phyloP scores from a whole-genome alignment of 352 stramenopile genomes.

The Discostella stelligera region DNA sequence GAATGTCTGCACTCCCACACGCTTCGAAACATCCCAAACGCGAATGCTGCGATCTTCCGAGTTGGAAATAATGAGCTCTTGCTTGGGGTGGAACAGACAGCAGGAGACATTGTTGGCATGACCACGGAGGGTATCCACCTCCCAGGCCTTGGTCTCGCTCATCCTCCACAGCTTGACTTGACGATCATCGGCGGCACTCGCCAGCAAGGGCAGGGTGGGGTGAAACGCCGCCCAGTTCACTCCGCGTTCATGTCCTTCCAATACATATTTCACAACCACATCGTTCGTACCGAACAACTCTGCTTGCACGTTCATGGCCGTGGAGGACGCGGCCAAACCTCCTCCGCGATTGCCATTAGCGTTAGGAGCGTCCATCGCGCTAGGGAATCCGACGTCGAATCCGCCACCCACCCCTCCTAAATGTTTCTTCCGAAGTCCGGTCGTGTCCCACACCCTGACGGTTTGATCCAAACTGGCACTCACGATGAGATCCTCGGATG shows the following conservation, averaged over 20 bases:
- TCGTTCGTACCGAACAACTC: constrained; percentile 99
- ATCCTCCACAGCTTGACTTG: constrained; percentile 99
- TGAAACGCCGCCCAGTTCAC: constrained; percentile 99
- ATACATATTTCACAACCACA: constrained; percentile 99
- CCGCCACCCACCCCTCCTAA: constrained; percentile 87
- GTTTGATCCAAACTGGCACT: constrained; percentile 98
- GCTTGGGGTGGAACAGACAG: constrained; percentile 98
- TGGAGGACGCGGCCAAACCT: constrained; percentile 42
- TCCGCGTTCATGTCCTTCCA: constrained; percentile 98
- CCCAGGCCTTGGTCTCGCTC: constrained; percentile 98
- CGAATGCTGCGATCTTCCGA: constrained; percentile 98
- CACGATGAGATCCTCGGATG: constrained; percentile 99
- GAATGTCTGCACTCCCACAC: constrained; percentile 98
- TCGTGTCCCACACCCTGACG: constrained; percentile 99
- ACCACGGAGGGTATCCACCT: constrained; percentile 99
- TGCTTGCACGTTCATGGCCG: constrained; percentile 85
- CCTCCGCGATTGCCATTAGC: constrained; percentile 12
- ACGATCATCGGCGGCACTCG: constrained; percentile 97
- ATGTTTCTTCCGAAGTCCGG: constrained; percentile 98
- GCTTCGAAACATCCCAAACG: constrained; percentile 98
- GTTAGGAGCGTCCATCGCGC: constrained; percentile 40
- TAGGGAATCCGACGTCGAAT: constrained; percentile 15
- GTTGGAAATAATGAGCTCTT: constrained; percentile 99
- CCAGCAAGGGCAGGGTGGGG: constrained; percentile 96
- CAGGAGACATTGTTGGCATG: constrained; percentile 99